Base-by-base conservation (phyloP, 352 stramenopile genomes). In the Plasmopara halstedii region DNA sequence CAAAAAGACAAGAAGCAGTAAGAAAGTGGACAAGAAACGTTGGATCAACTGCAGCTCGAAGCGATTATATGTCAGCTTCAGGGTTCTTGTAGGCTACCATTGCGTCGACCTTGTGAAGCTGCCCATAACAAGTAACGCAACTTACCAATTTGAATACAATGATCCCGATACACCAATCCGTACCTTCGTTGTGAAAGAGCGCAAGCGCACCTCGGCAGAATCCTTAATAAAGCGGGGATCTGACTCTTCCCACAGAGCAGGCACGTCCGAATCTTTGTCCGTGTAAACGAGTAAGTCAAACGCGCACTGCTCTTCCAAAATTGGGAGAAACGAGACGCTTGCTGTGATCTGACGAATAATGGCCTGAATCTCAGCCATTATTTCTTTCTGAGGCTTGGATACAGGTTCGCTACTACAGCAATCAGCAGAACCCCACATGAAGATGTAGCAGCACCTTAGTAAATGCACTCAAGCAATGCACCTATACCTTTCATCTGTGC, bases 341-440 rank as follows among this genome's bases (percentile, higher is more conserved):
- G 95, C 95, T 17, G 96, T 99, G 62, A 99, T 99, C 77, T 99
- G 97, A 18, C 97, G 89, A 62, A 99, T 99, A 53, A 99, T 98
- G 6, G 96, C 94, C 67, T 99, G 95, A 47, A 99, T 99, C 61
- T 99, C 96, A 20, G 88, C 76, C 73, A 97, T 97, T 64, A 99
- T 98, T 49, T 98, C 89, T 53, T 96, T 96, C 29, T 81, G 61
- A 5, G 81, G 56, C 53, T 96, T 96, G 13, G 55, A 70, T 22
- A 50, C 46, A 31, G 61, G 25, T 13, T 50, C 34, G 35, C 64
- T 79, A 46, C 20, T 22, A 49, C 39, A 53, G 29, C 40, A 41
- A 42, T 37, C 3, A 17, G n/a, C 13, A 34, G 3, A 14, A 27
- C 17, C 32, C 9, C 38, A 21, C 8, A 44, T 31, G 13, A 13